Conservation (phyloP, 441 rosid genomes). For the Raphanus hybrid region DNA sequence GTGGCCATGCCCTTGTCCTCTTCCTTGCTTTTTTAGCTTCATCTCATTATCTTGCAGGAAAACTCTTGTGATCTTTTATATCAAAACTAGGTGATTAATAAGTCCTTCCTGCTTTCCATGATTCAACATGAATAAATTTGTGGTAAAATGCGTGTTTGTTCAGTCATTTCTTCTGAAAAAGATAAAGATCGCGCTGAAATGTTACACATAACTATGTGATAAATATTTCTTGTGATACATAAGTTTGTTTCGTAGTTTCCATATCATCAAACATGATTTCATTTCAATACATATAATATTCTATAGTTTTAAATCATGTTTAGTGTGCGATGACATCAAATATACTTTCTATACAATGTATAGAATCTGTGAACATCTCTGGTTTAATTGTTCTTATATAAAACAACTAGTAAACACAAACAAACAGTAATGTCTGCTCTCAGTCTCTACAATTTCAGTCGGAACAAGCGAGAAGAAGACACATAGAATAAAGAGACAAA, state of each 20-base stretch:
- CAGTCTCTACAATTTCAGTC: too few species aligned
- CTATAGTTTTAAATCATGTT: too few species aligned
- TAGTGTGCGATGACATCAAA: too few species aligned
- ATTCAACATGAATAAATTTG: background rate
- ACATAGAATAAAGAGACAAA: too few species aligned
- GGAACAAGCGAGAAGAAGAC: too few species aligned
- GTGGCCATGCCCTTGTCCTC: constrained; percentile 37
- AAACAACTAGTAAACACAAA: too few species aligned
- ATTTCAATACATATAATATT: too few species aligned
- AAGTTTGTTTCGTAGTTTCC: background rate
- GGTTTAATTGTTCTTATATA: too few species aligned
- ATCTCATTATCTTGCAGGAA: constrained; percentile 11
- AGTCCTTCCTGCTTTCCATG: background rate
- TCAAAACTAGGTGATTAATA: background rate
- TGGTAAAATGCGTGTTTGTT: background rate
- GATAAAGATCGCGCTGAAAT: background rate
- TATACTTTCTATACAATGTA: too few species aligned
- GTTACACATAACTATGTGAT: background rate
- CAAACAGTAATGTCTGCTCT: too few species aligned
- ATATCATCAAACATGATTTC: background rate
- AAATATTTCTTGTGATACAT: background rate
- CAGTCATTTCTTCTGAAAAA: background rate
- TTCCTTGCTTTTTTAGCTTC: constrained; percentile 11
- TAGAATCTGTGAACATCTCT: too few species aligned
- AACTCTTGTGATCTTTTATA: constrained; percentile 3